Percentiles rank a stretch among this genome's conserved stretches.
phyloP scores from a whole-genome alignment of 176 grass and related monocot genomes.

The Tillandsia leiboldiana region DNA sequence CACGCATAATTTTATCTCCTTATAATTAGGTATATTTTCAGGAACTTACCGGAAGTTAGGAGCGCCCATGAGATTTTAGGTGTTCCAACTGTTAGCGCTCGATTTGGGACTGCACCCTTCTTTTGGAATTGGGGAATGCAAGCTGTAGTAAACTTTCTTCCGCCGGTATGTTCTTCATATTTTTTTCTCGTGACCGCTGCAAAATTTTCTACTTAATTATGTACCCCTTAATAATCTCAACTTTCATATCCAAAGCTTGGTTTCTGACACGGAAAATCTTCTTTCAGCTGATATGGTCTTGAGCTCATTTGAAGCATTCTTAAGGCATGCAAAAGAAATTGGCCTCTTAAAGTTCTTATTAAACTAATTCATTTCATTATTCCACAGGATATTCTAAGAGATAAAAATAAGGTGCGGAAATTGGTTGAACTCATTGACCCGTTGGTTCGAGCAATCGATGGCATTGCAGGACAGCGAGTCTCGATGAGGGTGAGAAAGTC shows the following conservation, averaged over 20 bases:
- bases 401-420: constrained; percentile 56
- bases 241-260: neutral
- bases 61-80: constrained; percentile 69
- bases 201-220: too few relatives aligned
- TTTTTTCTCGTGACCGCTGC: neutral
- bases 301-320: neutral
- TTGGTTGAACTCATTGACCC: constrained; percentile 60
- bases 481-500: constrained; percentile 65
- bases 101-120: constrained; percentile 87
- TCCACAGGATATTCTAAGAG: constrained; percentile 60
- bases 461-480: constrained; percentile 55
- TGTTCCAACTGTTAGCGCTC: constrained; percentile 84
- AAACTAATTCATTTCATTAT: neutral
- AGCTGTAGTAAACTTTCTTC: constrained; percentile 72
- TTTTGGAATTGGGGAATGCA: constrained; percentile 99
- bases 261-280: neutral
- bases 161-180: constrained; percentile 43
- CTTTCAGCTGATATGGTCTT: neutral
- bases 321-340: too few relatives aligned
- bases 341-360: neutral
- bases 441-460: constrained; percentile 64
- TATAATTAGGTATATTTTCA: constrained; percentile 26
- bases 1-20: neutral
- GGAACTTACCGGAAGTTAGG: constrained; percentile 93
- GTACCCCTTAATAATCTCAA: neutral